phyloP scores from a whole-genome alignment of 1,284 basidiomycete species.

The Meira nashicola region DNA sequence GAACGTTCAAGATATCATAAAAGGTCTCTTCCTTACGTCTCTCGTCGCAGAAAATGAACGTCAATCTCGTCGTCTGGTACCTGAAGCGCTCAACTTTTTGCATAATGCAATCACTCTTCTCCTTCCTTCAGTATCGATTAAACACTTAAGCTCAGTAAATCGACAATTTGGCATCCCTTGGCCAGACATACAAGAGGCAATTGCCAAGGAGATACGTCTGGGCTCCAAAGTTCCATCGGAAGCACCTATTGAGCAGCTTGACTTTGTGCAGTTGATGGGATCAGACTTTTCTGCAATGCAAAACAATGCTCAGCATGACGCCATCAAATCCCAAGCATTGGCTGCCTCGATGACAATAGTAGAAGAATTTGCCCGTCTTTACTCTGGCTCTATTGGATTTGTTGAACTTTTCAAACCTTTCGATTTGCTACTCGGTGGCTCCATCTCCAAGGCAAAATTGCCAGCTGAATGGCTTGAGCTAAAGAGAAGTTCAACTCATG shows the following conservation, averaged over 20 bases:
- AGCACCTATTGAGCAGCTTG: slow-evolving; percentile 9
- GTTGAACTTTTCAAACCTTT: slow-evolving; percentile 46
- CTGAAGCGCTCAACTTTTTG: slow-evolving; percentile 82
- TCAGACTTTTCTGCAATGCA: background rate
- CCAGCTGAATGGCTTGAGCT: slow-evolving; percentile 16
- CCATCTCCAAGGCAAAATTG: slow-evolving; percentile 6
- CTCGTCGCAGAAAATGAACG: slow-evolving; percentile 70
- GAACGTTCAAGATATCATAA: slow-evolving; percentile 68
- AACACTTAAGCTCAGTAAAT: slow-evolving; percentile 7
- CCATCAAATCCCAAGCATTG: slow-evolving; percentile 16
- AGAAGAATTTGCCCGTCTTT: slow-evolving; percentile 35
- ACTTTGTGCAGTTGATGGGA: background rate
- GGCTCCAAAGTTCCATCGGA: background rate
- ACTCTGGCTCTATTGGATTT: slow-evolving; percentile 37
- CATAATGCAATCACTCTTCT: slow-evolving; percentile 69
- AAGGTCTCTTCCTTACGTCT: slow-evolving; percentile 83
- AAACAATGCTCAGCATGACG: slow-evolving; percentile 11
- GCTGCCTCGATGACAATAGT: slow-evolving; percentile 27
- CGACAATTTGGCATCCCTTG: slow-evolving; percentile 48
- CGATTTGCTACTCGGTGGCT: slow-evolving; percentile 15
- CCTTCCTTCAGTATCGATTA: slow-evolving; percentile 20
- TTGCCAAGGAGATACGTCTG: slow-evolving; percentile 13
- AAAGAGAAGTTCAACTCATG: slow-evolving; percentile 37
- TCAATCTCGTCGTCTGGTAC: slow-evolving; percentile 78
- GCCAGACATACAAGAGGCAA: slow-evolving; percentile 34